Conservation (phyloP, 768 basidiomycete genomes). For the Russula ochroleuca region DNA sequence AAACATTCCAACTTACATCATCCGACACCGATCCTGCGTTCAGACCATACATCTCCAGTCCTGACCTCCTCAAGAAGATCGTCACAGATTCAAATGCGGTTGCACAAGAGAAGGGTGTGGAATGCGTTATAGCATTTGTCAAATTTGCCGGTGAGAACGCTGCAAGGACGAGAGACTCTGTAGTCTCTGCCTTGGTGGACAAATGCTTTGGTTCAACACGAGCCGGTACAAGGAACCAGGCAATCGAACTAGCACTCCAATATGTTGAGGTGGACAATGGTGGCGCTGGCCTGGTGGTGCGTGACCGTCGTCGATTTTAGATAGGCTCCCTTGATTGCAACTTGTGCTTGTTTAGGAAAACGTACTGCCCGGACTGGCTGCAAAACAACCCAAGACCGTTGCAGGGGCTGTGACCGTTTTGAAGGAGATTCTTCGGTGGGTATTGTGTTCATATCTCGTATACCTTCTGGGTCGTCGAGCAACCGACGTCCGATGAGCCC, state of each 20-base stretch:
- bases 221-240: constrained; percentile 84
- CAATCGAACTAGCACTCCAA: constrained; percentile 78
- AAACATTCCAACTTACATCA: constrained; percentile 81
- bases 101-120: constrained; percentile 96
- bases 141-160: constrained; percentile 89
- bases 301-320: constrained; percentile 37
- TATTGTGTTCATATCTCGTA: constrained; percentile 12
- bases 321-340: constrained; percentile 3
- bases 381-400: constrained; percentile 94
- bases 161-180: constrained; percentile 70
- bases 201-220: constrained; percentile 92
- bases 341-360: constrained; percentile 39
- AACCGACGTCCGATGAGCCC: neutral
- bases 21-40: constrained; percentile 95
- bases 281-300: constrained; percentile 81
- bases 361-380: constrained; percentile 75
- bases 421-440: constrained; percentile 82
- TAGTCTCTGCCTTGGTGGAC: constrained; percentile 91
- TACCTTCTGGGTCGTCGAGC: neutral
- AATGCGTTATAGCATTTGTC: constrained; percentile 79
- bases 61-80: constrained; percentile 79
- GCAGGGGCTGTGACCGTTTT: constrained; percentile 71
- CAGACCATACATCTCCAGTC: constrained; percentile 76
- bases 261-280: constrained; percentile 93
- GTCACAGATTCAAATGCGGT: constrained; percentile 91